Evolutionary conservation across 2,329 filamentous ascomycete species (phyloP), one percentile per base, ranked within the genome.

Genomic region (Alternaria angustiovoidea): DNA sequence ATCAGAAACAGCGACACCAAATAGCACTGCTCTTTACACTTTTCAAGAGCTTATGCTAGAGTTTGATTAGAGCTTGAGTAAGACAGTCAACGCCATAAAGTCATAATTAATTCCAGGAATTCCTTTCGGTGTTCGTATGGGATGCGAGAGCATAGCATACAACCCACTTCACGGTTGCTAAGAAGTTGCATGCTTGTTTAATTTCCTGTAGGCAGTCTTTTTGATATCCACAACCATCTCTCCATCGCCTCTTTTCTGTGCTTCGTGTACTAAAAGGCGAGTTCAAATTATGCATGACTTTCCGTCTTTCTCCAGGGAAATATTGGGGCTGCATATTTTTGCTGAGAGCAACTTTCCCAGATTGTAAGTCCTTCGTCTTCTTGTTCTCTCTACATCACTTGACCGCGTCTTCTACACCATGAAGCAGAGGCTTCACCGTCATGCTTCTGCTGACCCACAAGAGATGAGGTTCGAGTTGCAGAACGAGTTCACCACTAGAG

Each of bases 321-420:
- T 1, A 6, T 6, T 5, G 16, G 2, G 1, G 2, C 7, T 0
- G 6, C 6, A 7, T 26, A 7, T 7, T 1, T 7, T 7, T 26
- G 24, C 24, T 26, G 24, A 26, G 24, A 26, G 24, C 24, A 26
- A 26, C 24, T 26, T 26, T 7, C 6, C 6, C 6, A 7, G 7
- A 26, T 26, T 26, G 6, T 7, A 26, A 26, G 24, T 26, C 24
- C 24, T 26, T 26, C 24, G 24, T 26, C 24, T 26, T 26, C 24
- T 26, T 26, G 6, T 26, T 26, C 6, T 26, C 24, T 26, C 24
- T 2, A 26, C 24, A 26, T 26, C 7, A 26, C 24, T 26, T 26
- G 24, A 26, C 24, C 24, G 6, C 24, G 24, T 26, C 24, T 26
- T 26, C 24, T 26, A 26, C 24, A 26, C 24, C 24, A 26, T 26